A percentile compares a stretch with the other conserved stretches of the same genome.
Evolutionary conservation across 768 basidiomycete genomes (phyloP).

Genomic region (Pholiota microspora): DNA sequence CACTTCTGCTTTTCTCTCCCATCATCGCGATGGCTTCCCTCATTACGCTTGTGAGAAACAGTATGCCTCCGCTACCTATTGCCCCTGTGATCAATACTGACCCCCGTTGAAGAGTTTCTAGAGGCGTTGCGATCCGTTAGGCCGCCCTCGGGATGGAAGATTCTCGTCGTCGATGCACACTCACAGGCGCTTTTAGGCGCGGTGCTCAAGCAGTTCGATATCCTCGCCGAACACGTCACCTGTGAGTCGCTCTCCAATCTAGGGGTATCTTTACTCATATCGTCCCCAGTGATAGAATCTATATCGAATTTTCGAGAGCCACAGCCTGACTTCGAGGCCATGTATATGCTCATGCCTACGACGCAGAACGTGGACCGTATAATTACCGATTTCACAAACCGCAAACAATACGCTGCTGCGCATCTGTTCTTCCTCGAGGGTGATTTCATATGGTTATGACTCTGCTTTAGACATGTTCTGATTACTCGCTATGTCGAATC

Average conservation of each 20-base stretch:
- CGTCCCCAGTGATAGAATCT: constrained; percentile 78
- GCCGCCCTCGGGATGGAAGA: constrained; percentile 92
- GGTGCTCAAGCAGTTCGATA: constrained; percentile 91
- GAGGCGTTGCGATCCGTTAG: constrained; percentile 85
- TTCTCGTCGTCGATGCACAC: constrained; percentile 93
- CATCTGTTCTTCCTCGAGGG: constrained; percentile 96
- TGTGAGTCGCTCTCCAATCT: constrained; percentile 49
- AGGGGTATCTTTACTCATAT: neutral
- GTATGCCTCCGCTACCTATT: constrained; percentile 26
- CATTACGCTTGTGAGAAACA: constrained; percentile 41
- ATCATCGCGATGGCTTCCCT: constrained; percentile 36
- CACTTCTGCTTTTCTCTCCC: constrained; percentile 5
- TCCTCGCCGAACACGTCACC: constrained; percentile 94
- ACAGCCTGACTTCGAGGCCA: constrained; percentile 83
- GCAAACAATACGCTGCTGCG: constrained; percentile 74
- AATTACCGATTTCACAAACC: constrained; percentile 74
- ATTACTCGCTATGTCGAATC: neutral
- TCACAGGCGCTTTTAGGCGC: constrained; percentile 80
- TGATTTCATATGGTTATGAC: constrained; percentile 18
- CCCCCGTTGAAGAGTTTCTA: constrained; percentile 63
- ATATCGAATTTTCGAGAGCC: constrained; percentile 82
- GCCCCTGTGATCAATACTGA: constrained; percentile 3
- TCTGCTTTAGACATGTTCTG: neutral
- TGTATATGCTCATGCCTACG: constrained; percentile 95
- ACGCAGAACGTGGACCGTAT: constrained; percentile 90